phyloP scores from a whole-genome alignment of 306 rosid species.

The Malus orientalis region DNA sequence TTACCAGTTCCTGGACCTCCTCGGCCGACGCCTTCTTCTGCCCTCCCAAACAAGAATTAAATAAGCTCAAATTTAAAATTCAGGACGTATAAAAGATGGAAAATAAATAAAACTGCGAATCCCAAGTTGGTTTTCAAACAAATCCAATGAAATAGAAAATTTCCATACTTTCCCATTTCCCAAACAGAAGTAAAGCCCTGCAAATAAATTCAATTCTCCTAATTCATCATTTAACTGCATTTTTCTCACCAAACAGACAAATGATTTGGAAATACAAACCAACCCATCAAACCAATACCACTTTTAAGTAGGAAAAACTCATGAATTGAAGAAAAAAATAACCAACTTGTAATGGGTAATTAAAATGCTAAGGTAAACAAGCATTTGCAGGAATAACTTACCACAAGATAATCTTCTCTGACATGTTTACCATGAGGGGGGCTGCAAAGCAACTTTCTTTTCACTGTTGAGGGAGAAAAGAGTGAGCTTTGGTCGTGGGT shows the following conservation, averaged over 20 bases:
- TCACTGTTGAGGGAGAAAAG: conserved; percentile 40
- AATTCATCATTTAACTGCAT: background rate
- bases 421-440: conserved; percentile 67
- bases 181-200: background rate
- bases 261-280: background rate
- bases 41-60: conserved; percentile 24
- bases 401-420: conserved; percentile 82
- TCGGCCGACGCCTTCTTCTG: conserved; percentile 76
- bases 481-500: conserved; percentile 42
- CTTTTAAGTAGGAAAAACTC: background rate
- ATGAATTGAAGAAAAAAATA: background rate
- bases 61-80: background rate
- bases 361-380: background rate
- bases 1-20: conserved; percentile 83
- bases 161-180: background rate
- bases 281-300: background rate
- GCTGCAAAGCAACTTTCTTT: conserved; percentile 52
- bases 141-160: background rate
- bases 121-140: background rate
- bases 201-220: background rate
- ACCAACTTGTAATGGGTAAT: background rate
- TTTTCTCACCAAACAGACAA: background rate
- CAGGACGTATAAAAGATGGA: background rate
- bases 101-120: background rate
- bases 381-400: conserved; percentile 9